Conservation (phyloP, 148 eudicot species). For the Rheum nobile region DNA sequence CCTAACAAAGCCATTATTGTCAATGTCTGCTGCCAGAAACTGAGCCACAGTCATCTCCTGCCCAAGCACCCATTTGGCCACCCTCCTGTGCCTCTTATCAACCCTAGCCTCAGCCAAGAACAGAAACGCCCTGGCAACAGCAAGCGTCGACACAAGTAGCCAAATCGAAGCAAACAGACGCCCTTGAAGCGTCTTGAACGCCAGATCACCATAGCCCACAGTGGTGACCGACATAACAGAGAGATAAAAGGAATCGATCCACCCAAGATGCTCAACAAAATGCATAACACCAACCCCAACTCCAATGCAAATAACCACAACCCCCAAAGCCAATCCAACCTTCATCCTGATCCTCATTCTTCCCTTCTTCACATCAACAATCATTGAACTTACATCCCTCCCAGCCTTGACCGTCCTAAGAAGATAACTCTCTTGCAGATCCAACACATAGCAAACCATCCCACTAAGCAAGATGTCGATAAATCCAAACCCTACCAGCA, state of each 20-base stretch:
- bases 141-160: conserved; percentile 93
- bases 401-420: conserved; percentile 50
- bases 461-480: conserved; percentile 84
- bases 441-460: conserved; percentile 87
- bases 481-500: conserved; percentile 90
- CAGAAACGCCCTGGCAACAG: conserved; percentile 94
- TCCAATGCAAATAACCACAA: conserved; percentile 85
- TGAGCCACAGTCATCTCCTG: conserved; percentile 83
- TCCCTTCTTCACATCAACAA: conserved; percentile 80
- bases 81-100: conserved; percentile 70
- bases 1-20: conserved; percentile 87
- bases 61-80: conserved; percentile 89
- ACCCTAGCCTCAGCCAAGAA: conserved; percentile 94
- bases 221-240: conserved; percentile 98
- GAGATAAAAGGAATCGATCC: conserved; percentile 82
- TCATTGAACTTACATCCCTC: conserved; percentile 30
- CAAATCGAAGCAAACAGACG: conserved; percentile 86
- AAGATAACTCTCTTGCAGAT: conserved; percentile 79
- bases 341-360: conserved; percentile 98
- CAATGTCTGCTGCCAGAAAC: conserved; percentile 93
- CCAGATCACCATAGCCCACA: conserved; percentile 90
- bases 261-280: conserved; percentile 58
- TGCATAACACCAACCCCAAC: conserved; percentile 69
- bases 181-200: conserved; percentile 63
- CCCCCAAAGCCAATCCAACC: conserved; percentile 82